Percentiles rank a stretch among this genome's conserved stretches.
phyloP scores from a whole-genome alignment of 768 basidiomycete genomes.

The Chalciporus chontae region DNA sequence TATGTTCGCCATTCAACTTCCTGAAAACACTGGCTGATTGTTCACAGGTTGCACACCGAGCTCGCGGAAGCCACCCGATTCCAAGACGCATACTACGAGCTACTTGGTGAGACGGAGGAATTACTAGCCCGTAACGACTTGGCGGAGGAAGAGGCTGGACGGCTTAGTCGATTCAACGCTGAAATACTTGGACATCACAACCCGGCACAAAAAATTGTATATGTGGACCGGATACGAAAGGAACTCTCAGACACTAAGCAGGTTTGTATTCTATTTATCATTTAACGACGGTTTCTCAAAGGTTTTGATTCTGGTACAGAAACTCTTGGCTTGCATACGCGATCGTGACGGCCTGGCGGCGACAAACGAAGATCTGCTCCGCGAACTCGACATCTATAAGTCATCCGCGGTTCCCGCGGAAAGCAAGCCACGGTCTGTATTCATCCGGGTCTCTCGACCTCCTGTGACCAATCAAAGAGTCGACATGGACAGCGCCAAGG shows the following conservation, averaged over 20 bases:
- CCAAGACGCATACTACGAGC: conserved; percentile 64
- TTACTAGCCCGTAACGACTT: conserved; percentile 69
- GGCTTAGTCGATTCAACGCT: conserved; percentile 79
- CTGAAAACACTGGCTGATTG: not conserved
- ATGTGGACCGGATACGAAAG: conserved; percentile 77
- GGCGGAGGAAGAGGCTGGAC: conserved; percentile 74
- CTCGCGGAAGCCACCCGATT: conserved; percentile 60
- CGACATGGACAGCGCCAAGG: conserved; percentile 19
- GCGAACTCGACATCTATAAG: conserved; percentile 59
- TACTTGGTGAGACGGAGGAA: conserved; percentile 60
- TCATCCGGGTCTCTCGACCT: conserved; percentile 43
- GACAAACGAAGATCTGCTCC: conserved; percentile 44
- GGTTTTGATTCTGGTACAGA: conserved; percentile 30
- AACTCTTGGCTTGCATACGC: conserved; percentile 43
- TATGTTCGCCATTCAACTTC: conserved; percentile 33
- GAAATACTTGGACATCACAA: conserved; percentile 84
- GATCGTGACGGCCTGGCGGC: conserved; percentile 46
- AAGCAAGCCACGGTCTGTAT: conserved; percentile 50
- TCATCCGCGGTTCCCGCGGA: conserved; percentile 49
- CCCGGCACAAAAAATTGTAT: conserved; percentile 80
- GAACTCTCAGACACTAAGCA: conserved; percentile 82
- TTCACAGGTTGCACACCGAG: conserved; percentile 42
- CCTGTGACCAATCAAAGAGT: conserved; percentile 45
- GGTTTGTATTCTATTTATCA: conserved; percentile 40
- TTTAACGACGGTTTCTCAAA: not conserved